Evolutionary conservation across 345 rosid genomes (phyloP).

Genomic region (Turnera subulata): DNA sequence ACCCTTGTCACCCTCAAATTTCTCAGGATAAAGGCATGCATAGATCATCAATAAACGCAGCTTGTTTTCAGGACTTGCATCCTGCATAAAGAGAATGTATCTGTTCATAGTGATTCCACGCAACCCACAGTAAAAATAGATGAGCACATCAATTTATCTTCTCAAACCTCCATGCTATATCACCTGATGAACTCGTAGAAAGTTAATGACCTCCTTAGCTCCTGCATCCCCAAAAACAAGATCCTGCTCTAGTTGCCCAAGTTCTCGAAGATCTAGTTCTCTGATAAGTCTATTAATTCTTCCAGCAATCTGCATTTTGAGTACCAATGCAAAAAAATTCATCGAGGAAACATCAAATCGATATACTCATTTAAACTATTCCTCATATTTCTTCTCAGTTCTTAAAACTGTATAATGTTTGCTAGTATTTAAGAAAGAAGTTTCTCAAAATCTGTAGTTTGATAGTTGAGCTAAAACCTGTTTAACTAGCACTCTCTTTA

Average conservation of each 20-base stretch:
- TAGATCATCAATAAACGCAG: constrained; percentile 88
- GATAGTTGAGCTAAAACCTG: too few species aligned
- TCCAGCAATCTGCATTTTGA: constrained; percentile 86
- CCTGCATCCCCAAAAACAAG: constrained; percentile 97
- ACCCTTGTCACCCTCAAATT: constrained; percentile 90
- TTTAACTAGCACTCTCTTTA: too few species aligned
- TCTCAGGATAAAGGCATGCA: constrained; percentile 79
- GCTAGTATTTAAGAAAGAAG: too few species aligned
- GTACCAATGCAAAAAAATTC: not conserved
- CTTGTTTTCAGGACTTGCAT: constrained; percentile 69
- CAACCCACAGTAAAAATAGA: not conserved
- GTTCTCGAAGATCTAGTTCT: constrained; percentile 68
- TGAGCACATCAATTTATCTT: constrained; percentile 1
- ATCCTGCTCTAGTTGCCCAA: constrained; percentile 97
- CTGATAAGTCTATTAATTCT: constrained; percentile 60
- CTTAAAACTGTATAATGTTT: too few species aligned
- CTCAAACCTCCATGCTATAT: constrained; percentile 6
- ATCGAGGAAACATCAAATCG: not conserved
- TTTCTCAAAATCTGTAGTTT: too few species aligned
- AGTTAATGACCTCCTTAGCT: constrained; percentile 81
- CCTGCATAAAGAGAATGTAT: constrained; percentile 39
- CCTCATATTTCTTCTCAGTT: not conserved
- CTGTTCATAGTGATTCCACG: not conserved
- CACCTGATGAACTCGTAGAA: constrained; percentile 71
- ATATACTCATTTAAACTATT: constrained; percentile 1